Percentiles rank a stretch among this genome's conserved stretches.
These are phyloP conservation scores for Pinus albicaulis DNA, from an alignment of 75 land plant species.

Conservation along the genomic window DNA sequence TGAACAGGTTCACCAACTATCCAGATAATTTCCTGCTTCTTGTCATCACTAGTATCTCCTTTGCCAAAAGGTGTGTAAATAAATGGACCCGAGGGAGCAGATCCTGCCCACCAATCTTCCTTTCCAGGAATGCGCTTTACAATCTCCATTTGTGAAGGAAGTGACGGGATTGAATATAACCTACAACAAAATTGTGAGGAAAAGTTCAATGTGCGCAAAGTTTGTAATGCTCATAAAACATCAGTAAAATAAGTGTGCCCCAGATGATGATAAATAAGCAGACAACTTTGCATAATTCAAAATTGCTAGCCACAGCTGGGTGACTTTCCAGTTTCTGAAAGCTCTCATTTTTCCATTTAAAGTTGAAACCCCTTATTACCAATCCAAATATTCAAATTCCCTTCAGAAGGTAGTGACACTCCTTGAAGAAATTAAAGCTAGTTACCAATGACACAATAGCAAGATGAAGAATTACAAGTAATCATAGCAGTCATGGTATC, in stretches of 20 bases:
- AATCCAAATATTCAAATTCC: neutral
- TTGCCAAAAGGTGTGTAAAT: constrained; percentile 92
- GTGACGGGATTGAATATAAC: constrained; percentile 18
- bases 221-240: neutral
- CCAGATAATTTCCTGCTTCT: constrained; percentile 71
- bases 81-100: constrained; percentile 89
- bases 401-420: neutral
- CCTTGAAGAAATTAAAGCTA: neutral
- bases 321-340: neutral
- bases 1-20: constrained; percentile 92
- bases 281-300: neutral
- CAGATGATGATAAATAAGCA: neutral
- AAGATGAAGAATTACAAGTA: neutral
- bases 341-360: neutral
- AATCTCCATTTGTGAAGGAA: constrained; percentile 12
- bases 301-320: neutral
- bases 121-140: constrained; percentile 64
- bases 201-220: neutral
- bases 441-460: neutral
- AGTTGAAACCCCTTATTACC: neutral
- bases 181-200: constrained; percentile 23
- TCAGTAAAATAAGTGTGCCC: neutral
- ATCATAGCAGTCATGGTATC: neutral
- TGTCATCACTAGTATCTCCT: constrained; percentile 38
- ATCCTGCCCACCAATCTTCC: constrained; percentile 93